phyloP scores from a whole-genome alignment of 345 rosid species.

The Acer yangbiense region DNA sequence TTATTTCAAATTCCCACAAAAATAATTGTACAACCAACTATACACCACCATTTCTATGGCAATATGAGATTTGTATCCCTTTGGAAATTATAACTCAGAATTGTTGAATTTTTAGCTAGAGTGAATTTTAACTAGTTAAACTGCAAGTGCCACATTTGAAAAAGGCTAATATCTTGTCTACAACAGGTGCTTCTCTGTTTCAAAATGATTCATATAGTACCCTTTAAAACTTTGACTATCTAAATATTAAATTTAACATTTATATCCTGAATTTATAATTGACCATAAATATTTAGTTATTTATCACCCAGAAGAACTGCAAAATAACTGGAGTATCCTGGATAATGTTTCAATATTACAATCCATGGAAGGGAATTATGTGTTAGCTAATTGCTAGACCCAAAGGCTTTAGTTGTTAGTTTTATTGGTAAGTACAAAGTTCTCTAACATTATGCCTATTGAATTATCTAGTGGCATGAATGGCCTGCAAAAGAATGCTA shows the following conservation, averaged over 20 bases:
- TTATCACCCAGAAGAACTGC: neutral
- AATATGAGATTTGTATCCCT: neutral
- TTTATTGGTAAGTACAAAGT: too few relatives aligned
- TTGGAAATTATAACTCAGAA: neutral
- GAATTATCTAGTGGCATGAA: neutral
- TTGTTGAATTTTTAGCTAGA: neutral
- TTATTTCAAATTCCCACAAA: too few relatives aligned
- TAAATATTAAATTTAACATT: neutral
- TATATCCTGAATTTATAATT: neutral
- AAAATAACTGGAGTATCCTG: neutral
- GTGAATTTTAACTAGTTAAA: neutral
- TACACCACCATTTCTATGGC: neutral
- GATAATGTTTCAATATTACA: too few relatives aligned
- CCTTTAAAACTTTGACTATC: neutral
- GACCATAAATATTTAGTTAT: neutral
- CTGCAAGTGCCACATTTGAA: neutral
- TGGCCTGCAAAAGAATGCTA: neutral
- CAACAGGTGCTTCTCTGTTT: constrained; percentile 2
- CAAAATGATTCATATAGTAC: neutral
- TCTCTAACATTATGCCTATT: too few relatives aligned
- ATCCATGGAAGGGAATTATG: too few relatives aligned
- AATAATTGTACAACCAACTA: neutral
- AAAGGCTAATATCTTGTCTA: neutral
- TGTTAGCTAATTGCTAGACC: too few relatives aligned
- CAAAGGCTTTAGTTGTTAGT: too few relatives aligned